A percentile compares a stretch with the other conserved stretches of the same genome.
Conservation (phyloP, 2,329 filamentous ascomycete species). For the Conoideocrella luteorostrata region DNA sequence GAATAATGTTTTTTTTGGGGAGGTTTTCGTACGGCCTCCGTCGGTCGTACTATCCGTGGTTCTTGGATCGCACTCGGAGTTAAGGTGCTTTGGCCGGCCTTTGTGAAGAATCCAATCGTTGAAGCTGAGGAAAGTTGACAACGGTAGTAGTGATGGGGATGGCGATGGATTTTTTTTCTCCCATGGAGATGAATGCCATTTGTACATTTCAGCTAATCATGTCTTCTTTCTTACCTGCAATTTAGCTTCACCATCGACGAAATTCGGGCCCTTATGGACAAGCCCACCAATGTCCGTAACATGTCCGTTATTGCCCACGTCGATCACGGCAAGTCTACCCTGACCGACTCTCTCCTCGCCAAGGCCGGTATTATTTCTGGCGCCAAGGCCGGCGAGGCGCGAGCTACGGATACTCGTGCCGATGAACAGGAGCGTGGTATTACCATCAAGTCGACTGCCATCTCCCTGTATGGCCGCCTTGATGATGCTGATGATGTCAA, state of each 20-base stretch:
- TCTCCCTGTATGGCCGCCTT: conserved; percentile 91
- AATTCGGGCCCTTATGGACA: conserved; percentile 74
- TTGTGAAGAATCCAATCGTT: no score
- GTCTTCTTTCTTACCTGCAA: conserved; percentile 14
- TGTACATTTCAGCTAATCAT: conserved; percentile 6
- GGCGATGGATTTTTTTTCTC: no score
- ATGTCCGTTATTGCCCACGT: conserved; percentile 99
- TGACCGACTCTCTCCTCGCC: conserved; percentile 98
- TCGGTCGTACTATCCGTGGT: no score
- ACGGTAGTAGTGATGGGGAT: no score
- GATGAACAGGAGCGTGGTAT: conserved; percentile 99
- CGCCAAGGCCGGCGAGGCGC: conserved; percentile 90
- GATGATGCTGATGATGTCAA: conserved; percentile 79
- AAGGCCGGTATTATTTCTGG: conserved; percentile 99
- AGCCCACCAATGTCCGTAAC: conserved; percentile 75
- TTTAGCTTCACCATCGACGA: conserved; percentile 96
- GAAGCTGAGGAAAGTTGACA: neutral
- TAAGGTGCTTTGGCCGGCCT: no score
- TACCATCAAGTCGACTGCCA: conserved; percentile 99
- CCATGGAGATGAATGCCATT: no score
- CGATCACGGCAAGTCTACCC: conserved; percentile 99
- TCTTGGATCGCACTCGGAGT: no score
- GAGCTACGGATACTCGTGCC: conserved; percentile 93
- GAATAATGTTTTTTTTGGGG: no score
- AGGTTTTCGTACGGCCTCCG: no score